A percentile compares a stretch with the other conserved stretches of the same genome.
Conservation (phyloP, 2,329 filamentous ascomycete genomes). For the Diaporthe humulicola region DNA sequence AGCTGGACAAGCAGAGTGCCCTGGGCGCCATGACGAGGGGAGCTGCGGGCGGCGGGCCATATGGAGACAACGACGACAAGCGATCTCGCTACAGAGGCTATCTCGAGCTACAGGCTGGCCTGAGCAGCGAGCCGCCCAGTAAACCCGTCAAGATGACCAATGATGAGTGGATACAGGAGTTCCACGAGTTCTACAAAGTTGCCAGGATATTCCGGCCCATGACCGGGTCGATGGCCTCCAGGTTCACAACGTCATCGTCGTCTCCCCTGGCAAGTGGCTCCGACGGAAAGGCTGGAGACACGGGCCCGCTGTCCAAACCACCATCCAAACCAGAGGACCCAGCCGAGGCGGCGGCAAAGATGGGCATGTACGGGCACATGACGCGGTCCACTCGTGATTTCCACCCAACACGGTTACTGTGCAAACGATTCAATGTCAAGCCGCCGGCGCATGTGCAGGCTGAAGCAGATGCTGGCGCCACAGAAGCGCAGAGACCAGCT, state of each 20-base stretch:
- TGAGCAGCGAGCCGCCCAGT: constrained; percentile 62
- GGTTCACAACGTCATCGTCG: constrained; percentile 79
- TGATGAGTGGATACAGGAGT: constrained; percentile 84
- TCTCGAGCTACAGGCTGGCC: constrained; percentile 80
- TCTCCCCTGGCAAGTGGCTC: constrained; percentile 48
- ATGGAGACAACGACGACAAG: constrained; percentile 85
- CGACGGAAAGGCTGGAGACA: constrained; percentile 40
- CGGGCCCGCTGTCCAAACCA: constrained; percentile 60
- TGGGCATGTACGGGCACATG: constrained; percentile 94
- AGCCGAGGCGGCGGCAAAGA: constrained; percentile 85
- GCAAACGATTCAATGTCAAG: constrained; percentile 93
- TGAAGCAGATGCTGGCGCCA: constrained; percentile 56
- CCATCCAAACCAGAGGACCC: constrained; percentile 76
- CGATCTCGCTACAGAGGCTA: constrained; percentile 84
- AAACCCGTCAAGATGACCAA: constrained; percentile 56
- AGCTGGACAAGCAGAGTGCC: constrained; percentile 75
- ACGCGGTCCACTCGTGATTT: constrained; percentile 81
- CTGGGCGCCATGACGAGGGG: constrained; percentile 77
- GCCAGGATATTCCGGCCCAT: constrained; percentile 88
- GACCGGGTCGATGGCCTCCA: constrained; percentile 90
- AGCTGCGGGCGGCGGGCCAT: constrained; percentile 78
- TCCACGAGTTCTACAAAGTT: constrained; percentile 78
- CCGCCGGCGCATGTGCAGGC: constrained; percentile 77
- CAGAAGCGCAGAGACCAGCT: constrained; percentile 34
- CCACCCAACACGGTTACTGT: constrained; percentile 86